A percentile compares a stretch with the other conserved stretches of the same genome.
These are phyloP conservation scores for Phycomyces blakesleeanus DNA, from an alignment of 192 early-diverging fungal species.

Conservation along the genomic window DNA sequence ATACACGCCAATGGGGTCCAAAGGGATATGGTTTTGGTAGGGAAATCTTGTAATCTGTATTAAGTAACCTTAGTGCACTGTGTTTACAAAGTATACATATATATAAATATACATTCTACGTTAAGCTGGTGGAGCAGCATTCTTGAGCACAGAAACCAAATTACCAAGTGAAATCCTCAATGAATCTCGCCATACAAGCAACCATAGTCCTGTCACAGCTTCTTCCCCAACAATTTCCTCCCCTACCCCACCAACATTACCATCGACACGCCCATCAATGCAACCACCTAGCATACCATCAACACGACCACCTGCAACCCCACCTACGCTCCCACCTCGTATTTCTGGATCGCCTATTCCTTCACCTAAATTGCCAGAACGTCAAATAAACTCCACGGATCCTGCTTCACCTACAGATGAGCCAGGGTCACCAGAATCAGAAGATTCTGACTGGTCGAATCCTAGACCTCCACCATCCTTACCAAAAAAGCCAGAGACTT, in stretches of 20 bases:
- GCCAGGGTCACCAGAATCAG: background rate
- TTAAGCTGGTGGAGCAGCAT: constrained; percentile 30
- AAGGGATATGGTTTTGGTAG: constrained; percentile 44
- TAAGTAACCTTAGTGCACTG: too few relatives aligned
- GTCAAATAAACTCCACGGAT: background rate
- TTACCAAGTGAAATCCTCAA: constrained; percentile 21
- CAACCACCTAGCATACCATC: constrained; percentile 7
- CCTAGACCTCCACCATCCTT: background rate
- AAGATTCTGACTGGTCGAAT: background rate
- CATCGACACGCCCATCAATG: background rate
- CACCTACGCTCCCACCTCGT: too few relatives aligned
- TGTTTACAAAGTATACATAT: background rate
- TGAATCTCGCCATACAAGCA: background rate
- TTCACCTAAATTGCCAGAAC: background rate
- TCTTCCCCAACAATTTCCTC: background rate
- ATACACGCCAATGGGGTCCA: constrained; percentile 53
- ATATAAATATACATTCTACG: too few relatives aligned
- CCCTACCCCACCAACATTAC: background rate
- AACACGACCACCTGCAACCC: background rate
- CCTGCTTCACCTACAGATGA: background rate
- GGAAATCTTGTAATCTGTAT: too few relatives aligned
- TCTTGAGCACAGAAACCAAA: constrained; percentile 28
- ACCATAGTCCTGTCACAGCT: background rate
- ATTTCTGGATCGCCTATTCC: too few relatives aligned
- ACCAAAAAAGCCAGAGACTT: background rate